Evolutionary conservation across 257 asterid genomes (phyloP).

Genomic region (Plantago major): DNA sequence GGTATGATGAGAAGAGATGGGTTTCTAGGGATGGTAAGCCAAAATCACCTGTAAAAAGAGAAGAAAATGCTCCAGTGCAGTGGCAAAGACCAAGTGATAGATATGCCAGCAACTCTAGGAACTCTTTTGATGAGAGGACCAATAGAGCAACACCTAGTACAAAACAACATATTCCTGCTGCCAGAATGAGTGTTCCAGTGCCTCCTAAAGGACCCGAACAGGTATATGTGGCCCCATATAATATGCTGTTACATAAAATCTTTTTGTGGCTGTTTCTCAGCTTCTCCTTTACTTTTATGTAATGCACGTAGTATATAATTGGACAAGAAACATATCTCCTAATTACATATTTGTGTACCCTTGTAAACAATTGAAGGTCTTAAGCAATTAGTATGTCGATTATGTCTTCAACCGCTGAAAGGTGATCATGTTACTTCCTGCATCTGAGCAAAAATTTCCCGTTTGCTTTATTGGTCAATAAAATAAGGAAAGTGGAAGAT

Average conservation of each 20-base stretch:
- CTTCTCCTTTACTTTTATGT: constrained; percentile 9
- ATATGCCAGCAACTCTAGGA: constrained; percentile 40
- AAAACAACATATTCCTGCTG: constrained; percentile 38
- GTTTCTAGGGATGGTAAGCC: constrained; percentile 66
- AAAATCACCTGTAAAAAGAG: constrained; percentile 53
- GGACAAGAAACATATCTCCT: not conserved
- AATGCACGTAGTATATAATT: not conserved
- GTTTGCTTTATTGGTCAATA: not conserved
- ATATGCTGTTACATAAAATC: not conserved
- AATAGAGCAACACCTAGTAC: constrained; percentile 32
- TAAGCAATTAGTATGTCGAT: not conserved
- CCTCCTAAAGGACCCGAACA: constrained; percentile 54
- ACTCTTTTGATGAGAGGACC: constrained; percentile 52
- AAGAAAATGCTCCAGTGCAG: constrained; percentile 57
- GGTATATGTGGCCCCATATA: constrained; percentile 30
- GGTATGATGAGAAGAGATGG: constrained; percentile 99
- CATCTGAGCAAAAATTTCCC: too few relatives aligned
- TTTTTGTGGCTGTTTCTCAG: not conserved
- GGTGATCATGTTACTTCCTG: not conserved
- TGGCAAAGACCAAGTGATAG: constrained; percentile 63
- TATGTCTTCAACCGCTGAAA: not conserved
- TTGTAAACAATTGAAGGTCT: not conserved
- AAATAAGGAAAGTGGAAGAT: not conserved
- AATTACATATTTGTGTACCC: not conserved
- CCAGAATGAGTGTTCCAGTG: constrained; percentile 38